A percentile compares a stretch with the other conserved stretches of the same genome.
Evolutionary conservation across 2,329 filamentous ascomycete species (phyloP).

Genomic region (Fusarium coffeatum): DNA sequence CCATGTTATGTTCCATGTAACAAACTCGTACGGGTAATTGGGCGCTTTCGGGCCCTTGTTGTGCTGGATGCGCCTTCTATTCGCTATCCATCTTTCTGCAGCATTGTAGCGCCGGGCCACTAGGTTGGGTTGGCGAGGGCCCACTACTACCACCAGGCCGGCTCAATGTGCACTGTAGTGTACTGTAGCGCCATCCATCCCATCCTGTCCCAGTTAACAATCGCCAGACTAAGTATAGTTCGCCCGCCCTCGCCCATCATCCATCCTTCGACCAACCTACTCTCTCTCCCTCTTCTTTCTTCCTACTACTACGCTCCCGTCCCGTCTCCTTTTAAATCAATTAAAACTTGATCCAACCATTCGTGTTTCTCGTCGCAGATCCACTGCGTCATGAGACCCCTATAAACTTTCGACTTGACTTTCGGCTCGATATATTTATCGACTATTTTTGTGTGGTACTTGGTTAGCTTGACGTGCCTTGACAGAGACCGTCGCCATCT

Average conservation of each 20-base stretch:
- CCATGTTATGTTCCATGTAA: constrained; percentile 22
- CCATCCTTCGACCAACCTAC: constrained; percentile 29
- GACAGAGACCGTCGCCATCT: constrained; percentile 23
- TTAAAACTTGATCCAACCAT: constrained; percentile 11
- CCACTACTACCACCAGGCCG: constrained; percentile 46
- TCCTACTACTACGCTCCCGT: constrained; percentile 9
- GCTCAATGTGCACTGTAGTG: constrained; percentile 35
- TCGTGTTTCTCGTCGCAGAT: constrained; percentile 28
- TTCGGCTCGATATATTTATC: constrained; percentile 8
- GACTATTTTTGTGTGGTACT: not conserved
- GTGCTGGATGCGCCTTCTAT: constrained; percentile 27
- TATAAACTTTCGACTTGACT: constrained; percentile 12
- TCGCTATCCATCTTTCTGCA: constrained; percentile 38
- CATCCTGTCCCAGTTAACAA: constrained; percentile 38
- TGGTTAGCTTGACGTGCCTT: constrained; percentile 17
- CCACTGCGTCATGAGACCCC: constrained; percentile 35
- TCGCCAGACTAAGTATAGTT: constrained; percentile 42
- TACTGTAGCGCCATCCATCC: constrained; percentile 34
- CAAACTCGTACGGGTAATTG: constrained; percentile 42
- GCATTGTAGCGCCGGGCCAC: constrained; percentile 43
- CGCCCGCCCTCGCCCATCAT: constrained; percentile 39
- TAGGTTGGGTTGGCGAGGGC: constrained; percentile 23
- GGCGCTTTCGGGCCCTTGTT: constrained; percentile 28
- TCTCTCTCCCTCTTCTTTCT: constrained; percentile 19
- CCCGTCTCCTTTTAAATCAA: constrained; percentile 5